These are phyloP conservation scores for Aspergillus ochraceoroseus DNA, from an alignment of 2,329 filamentous ascomycete genomes.

Conservation along the genomic window DNA sequence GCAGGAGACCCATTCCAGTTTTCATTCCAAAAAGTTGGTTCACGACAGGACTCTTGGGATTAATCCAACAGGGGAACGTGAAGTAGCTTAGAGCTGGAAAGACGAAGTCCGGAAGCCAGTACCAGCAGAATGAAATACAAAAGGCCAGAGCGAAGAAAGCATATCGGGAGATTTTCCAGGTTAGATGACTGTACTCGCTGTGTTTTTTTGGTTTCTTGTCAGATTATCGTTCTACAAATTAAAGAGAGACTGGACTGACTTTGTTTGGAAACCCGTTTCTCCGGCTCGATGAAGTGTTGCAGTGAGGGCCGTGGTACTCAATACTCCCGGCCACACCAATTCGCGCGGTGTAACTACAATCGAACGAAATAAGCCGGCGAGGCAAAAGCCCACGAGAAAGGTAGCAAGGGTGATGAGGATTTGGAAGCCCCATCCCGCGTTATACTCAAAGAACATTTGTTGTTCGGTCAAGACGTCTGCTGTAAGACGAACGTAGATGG, in stretches of 20 bases:
- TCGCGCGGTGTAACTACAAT: slow-evolving; percentile 52
- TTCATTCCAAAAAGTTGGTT: slow-evolving; percentile 31
- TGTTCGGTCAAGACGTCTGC: slow-evolving; percentile 29
- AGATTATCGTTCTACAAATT: too few species aligned
- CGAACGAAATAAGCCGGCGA: slow-evolving; percentile 58
- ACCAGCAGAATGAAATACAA: slow-evolving; percentile 26
- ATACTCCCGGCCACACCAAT: slow-evolving; percentile 56
- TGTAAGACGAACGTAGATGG: slow-evolving; percentile 26
- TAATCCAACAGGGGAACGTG: slow-evolving; percentile 30
- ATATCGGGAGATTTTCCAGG: slow-evolving; percentile 38
- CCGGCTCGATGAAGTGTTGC: slow-evolving; percentile 62
- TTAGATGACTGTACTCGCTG: slow-evolving; percentile 29
- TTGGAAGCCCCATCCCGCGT: slow-evolving; percentile 27
- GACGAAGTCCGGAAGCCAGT: slow-evolving; percentile 30
- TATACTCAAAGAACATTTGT: slow-evolving; percentile 27
- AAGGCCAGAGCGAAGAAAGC: slow-evolving; percentile 23
- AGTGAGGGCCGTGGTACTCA: slow-evolving; percentile 58
- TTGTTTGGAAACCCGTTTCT: slow-evolving; percentile 44
- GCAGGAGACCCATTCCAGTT: slow-evolving; percentile 29
- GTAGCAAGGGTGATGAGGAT: slow-evolving; percentile 57
- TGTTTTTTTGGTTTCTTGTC: too few species aligned
- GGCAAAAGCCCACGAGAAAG: slow-evolving; percentile 58
- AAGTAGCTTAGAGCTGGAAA: slow-evolving; percentile 31
- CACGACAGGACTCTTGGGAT: slow-evolving; percentile 24
- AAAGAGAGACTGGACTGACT: too few species aligned